Percentiles rank a stretch among this genome's conserved stretches.
Evolutionary conservation across 139 green algal genomes (phyloP).

Genomic region (Marvania coccoides): DNA sequence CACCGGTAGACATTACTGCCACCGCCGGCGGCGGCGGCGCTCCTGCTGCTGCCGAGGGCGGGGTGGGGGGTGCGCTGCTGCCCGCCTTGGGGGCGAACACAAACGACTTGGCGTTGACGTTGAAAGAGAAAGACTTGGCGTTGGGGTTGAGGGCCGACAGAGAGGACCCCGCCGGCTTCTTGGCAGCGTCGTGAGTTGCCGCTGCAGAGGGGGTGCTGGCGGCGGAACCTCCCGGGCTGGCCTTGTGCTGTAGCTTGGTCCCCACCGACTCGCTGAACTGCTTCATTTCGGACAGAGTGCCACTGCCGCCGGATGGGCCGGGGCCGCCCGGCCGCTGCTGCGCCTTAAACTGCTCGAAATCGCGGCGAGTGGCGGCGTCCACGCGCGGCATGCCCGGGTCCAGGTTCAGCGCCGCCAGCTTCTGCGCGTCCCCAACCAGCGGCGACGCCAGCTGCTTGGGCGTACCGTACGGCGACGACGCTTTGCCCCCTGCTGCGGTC

Average conservation of each 20-base stretch:
- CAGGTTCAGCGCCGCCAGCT: slow-evolving; percentile 41
- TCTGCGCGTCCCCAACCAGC: slow-evolving; percentile 27
- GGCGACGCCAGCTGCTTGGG: slow-evolving; percentile 34
- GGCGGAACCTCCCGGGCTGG: background rate
- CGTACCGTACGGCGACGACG: slow-evolving; percentile 40
- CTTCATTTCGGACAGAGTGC: slow-evolving; percentile 7
- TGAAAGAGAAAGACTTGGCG: slow-evolving; percentile 49
- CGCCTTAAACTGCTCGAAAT: slow-evolving; percentile 39
- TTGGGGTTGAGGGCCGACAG: slow-evolving; percentile 32
- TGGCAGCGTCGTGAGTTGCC: background rate
- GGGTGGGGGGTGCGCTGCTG: background rate
- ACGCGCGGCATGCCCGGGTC: slow-evolving; percentile 24
- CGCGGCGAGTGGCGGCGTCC: slow-evolving; percentile 15
- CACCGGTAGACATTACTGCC: too few relatives aligned
- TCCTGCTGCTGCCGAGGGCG: background rate
- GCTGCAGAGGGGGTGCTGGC: background rate
- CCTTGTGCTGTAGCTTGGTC: slow-evolving; percentile 13
- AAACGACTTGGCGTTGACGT: slow-evolving; percentile 33
- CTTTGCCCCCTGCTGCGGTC: slow-evolving; percentile 12
- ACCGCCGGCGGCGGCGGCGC: background rate
- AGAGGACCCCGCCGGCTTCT: background rate
- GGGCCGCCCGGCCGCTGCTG: background rate
- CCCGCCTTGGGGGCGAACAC: background rate
- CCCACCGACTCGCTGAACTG: slow-evolving; percentile 25
- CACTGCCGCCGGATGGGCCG: background rate